phyloP scores from a whole-genome alignment of 257 asterid species.

The Solanum corneliomulleri region DNA sequence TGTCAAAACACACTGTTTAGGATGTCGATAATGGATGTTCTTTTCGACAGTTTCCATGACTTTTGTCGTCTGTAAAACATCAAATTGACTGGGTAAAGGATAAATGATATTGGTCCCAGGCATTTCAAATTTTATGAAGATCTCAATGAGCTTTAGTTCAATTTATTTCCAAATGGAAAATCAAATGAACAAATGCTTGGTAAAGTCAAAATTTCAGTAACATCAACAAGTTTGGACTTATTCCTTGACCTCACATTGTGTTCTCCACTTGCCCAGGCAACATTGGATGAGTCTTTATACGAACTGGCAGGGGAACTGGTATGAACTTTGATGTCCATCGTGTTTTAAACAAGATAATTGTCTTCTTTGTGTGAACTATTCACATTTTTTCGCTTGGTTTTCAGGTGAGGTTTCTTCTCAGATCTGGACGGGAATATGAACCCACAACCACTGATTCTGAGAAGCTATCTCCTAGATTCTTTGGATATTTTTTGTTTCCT shows the following conservation, averaged over 20 bases:
- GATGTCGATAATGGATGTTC: background rate
- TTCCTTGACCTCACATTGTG: background rate
- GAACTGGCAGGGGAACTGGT: constrained; percentile 99
- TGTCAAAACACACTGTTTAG: background rate
- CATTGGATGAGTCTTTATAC: constrained; percentile 85
- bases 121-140: background rate
- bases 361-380: background rate
- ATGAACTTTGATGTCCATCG: constrained; percentile 7
- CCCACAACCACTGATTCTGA: constrained; percentile 56
- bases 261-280: constrained; percentile 56
- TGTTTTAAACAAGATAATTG: background rate
- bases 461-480: constrained; percentile 71
- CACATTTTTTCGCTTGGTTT: background rate
- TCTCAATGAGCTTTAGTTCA: background rate
- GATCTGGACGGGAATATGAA: constrained; percentile 97
- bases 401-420: constrained; percentile 90
- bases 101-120: background rate
- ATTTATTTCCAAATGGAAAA: background rate
- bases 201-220: background rate
- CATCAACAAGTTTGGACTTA: background rate
- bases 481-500: constrained; percentile 85
- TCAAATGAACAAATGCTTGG: background rate
- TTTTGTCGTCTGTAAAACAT: background rate
- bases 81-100: background rate
- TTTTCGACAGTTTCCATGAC: background rate